These are phyloP conservation scores for Pythium scleroteichum DNA, from an alignment of 352 stramenopile genomes.

Conservation along the genomic window DNA sequence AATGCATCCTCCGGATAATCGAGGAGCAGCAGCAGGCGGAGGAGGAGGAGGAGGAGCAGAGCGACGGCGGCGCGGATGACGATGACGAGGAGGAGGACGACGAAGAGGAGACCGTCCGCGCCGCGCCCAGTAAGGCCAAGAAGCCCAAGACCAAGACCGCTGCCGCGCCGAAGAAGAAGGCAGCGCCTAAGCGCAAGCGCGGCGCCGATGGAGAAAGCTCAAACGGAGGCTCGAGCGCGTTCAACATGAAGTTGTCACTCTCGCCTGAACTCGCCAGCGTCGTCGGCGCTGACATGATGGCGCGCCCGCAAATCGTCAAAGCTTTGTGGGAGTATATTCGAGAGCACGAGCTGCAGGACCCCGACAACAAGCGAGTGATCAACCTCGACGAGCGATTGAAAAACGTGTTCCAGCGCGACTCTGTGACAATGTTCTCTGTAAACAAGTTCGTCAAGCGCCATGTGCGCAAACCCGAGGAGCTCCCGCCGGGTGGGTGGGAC, in stretches of 20 bases:
- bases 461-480: slow-evolving; percentile 69
- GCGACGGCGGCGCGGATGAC: slow-evolving; percentile 26
- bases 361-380: slow-evolving; percentile 93
- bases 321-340: slow-evolving; percentile 96
- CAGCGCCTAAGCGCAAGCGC: slow-evolving; percentile 56
- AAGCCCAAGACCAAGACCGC: slow-evolving; percentile 34
- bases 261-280: slow-evolving; percentile 81
- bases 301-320: slow-evolving; percentile 93
- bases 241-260: slow-evolving; percentile 75
- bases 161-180: slow-evolving; percentile 44
- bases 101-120: slow-evolving; percentile 14
- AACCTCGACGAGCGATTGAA: slow-evolving; percentile 87
- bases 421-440: slow-evolving; percentile 89
- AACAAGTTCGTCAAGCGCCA: slow-evolving; percentile 90
- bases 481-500: slow-evolving; percentile 65
- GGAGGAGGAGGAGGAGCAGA: slow-evolving; percentile 44
- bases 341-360: slow-evolving; percentile 94
- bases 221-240: slow-evolving; percentile 44
- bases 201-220: slow-evolving; percentile 15
- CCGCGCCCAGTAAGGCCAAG: slow-evolving; percentile 38
- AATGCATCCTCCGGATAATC: slow-evolving; percentile 78
- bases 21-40: slow-evolving; percentile 75
- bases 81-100: slow-evolving; percentile 53
- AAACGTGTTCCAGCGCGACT: slow-evolving; percentile 76
- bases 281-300: slow-evolving; percentile 83